Base-by-base conservation (phyloP, 164 flowering plant genomes). In the Nelumbo lutea region DNA sequence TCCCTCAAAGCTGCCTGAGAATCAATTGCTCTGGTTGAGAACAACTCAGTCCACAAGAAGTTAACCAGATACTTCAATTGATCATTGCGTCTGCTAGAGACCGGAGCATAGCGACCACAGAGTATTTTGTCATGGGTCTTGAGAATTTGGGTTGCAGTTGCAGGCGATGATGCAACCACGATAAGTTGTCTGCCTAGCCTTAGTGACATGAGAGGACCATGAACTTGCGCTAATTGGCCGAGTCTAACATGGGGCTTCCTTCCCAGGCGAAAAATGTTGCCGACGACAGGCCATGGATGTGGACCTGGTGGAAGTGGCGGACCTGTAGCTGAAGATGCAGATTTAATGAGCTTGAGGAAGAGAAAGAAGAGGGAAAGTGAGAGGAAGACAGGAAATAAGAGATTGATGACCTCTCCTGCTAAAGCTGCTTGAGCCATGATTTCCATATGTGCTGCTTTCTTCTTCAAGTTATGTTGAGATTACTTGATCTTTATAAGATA, bases 181-280 rank as follows among this genome's bases (percentile, higher is more conserved):
- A 78, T 61, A 9, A 76, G 59, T 39, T 77, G 71, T 1, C 68
- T 10, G 0, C 82, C 83, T 10, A 79, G 74, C 46, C 59, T 61
- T 15, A 82, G 69, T 0, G 83, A 67, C 68, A 82, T 73, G 66
- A 82, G 72, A 1, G 72, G 75, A 42, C 84, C 83, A 56, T 77
- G 68, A 44, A 59, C 8, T 61, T 69, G 65, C 3, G 82, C 70
- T 0, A 79, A 42, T 11, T 64, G 9, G 42, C 79, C 72, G 0
- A 79, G 65, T 3, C 73, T 27, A 3, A 68, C 44, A 53, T 79
- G 81, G 2, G 80, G 79, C 42, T 70, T 73, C 5, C 62, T 62
- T 1, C 78, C 71, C 1, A 81, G 64, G 63, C 75, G 80, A 48
- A 72, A 65, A 27, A 79, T 69, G 64, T 79, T 79, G 55, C 75